A percentile compares a stretch with the other conserved stretches of the same genome.
Conservation (phyloP, 805 yeast species). For the Grigorovia transvaalensis region DNA sequence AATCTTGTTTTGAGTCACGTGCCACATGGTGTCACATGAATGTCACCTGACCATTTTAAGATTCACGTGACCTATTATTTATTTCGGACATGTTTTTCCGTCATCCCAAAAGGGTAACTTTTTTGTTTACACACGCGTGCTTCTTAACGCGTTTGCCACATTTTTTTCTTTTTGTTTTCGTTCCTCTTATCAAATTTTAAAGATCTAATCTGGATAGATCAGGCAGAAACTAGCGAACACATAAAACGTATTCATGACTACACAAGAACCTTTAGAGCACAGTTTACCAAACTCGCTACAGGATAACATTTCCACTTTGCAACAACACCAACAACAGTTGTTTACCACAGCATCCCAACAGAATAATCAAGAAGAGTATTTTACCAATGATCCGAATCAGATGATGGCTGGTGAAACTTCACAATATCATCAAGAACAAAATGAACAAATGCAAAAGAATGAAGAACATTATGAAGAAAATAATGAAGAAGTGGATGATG, state of each 20-base stretch:
- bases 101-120: not conserved
- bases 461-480: conserved; percentile 4
- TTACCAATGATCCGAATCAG: not conserved
- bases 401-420: not conserved
- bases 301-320: not conserved
- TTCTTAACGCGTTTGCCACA: not conserved
- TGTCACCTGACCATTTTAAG: too few species aligned
- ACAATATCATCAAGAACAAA: not conserved
- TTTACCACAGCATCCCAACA: not conserved
- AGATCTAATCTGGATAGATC: not conserved
- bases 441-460: not conserved
- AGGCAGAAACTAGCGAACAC: not conserved
- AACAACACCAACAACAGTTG: conserved; percentile 7
- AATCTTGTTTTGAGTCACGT: too few species aligned
- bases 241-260: not conserved
- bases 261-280: conserved; percentile 2
- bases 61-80: too few species aligned
- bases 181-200: too few species aligned
- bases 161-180: too few species aligned
- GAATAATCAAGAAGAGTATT: not conserved
- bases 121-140: not conserved
- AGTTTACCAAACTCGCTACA: not conserved
- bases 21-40: too few species aligned
- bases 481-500: conserved; percentile 41
- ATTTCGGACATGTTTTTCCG: not conserved